A percentile compares a stretch with the other conserved stretches of the same genome.
Evolutionary conservation across 495 filamentous ascomycete species (phyloP).

Genomic region (Penicillium flavigenum): DNA sequence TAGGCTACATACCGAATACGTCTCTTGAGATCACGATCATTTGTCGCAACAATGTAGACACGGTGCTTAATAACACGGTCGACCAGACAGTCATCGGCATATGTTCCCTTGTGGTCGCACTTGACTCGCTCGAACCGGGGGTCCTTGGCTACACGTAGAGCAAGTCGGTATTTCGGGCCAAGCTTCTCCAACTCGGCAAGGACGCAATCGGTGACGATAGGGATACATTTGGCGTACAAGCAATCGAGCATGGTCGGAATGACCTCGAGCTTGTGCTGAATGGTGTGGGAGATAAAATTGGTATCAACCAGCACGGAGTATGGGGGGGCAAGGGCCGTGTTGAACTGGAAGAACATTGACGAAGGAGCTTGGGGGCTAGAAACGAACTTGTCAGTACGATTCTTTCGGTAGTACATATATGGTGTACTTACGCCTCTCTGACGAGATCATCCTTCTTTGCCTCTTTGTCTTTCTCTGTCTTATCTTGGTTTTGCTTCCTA

Average conservation of each 20-base stretch:
- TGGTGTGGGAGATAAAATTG: conserved; percentile 91
- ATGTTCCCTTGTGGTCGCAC: conserved; percentile 87
- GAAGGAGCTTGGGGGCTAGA: conserved; percentile 69
- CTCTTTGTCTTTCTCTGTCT: conserved; percentile 48
- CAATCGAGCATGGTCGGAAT: conserved; percentile 86
- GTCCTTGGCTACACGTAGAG: conserved; percentile 87
- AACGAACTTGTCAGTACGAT: neutral
- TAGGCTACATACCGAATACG: conserved; percentile 55
- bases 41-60: conserved; percentile 87
- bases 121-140: conserved; percentile 80
- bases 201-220: conserved; percentile 51
- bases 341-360: conserved; percentile 91
- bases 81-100: conserved; percentile 95
- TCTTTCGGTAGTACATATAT: neutral
- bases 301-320: conserved; percentile 85
- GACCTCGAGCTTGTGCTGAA: conserved; percentile 85
- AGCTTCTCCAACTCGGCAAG: conserved; percentile 86
- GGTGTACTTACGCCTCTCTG: conserved; percentile 35
- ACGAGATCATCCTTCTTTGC: conserved; percentile 33
- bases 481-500: conserved; percentile 58
- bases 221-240: conserved; percentile 54
- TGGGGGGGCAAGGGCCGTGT: conserved; percentile 85
- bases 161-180: conserved; percentile 84
- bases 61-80: conserved; percentile 76
- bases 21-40: conserved; percentile 75